phyloP scores from a whole-genome alignment of 441 rosid species.

The Mallotus japonicus region DNA sequence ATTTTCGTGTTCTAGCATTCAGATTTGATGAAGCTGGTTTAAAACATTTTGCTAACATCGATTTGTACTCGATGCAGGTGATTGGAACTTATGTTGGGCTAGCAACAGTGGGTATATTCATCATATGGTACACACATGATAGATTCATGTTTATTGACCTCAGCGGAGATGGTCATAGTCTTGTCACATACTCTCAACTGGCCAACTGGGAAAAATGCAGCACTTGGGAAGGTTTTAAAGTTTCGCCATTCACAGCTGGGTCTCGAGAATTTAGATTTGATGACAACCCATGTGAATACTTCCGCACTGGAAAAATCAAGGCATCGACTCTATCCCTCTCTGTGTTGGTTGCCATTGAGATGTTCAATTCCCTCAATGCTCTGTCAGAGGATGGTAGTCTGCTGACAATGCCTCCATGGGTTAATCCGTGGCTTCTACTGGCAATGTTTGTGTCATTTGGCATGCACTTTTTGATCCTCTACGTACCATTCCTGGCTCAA shows the following conservation, averaged over 20 bases:
- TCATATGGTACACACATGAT: constrained; percentile 85
- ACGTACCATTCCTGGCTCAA: constrained; percentile 78
- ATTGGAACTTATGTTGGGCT: constrained; percentile 84
- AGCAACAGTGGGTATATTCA: constrained; percentile 89
- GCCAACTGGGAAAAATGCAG: constrained; percentile 77
- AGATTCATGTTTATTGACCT: constrained; percentile 76
- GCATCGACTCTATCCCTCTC: constrained; percentile 91
- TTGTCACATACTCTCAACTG: constrained; percentile 77
- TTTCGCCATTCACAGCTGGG: constrained; percentile 78
- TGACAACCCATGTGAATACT: constrained; percentile 74
- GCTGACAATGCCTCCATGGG: constrained; percentile 92
- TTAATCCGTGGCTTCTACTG: constrained; percentile 77
- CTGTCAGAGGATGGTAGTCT: constrained; percentile 86
- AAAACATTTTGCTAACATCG: not conserved
- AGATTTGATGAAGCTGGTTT: too few species aligned
- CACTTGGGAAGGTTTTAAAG: constrained; percentile 67
- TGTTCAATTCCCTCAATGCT: constrained; percentile 96
- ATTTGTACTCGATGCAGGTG: constrained; percentile 44
- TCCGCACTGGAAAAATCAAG: constrained; percentile 75
- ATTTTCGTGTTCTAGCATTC: not conserved
- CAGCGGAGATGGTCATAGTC: constrained; percentile 79
- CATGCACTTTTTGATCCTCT: constrained; percentile 82
- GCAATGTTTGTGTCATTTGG: constrained; percentile 87
- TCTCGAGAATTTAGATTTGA: constrained; percentile 46
- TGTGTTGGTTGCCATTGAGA: constrained; percentile 89